Conservation (phyloP, 345 rosid genomes). For the Eucalyptus victrix region DNA sequence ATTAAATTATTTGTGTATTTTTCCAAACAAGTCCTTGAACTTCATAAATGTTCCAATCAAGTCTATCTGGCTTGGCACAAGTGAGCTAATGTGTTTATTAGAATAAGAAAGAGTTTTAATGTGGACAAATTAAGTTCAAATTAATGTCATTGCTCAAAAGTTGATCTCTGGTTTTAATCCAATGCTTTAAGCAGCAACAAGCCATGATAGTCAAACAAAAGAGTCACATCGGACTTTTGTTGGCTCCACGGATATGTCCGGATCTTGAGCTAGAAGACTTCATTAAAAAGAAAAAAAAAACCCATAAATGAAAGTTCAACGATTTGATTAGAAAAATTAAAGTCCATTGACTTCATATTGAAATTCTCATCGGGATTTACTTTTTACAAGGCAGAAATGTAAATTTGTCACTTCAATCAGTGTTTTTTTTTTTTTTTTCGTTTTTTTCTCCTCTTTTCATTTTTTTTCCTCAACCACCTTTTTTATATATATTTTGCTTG, state of each 20-base stretch:
- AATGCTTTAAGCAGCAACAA: not conserved
- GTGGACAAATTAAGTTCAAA: not conserved
- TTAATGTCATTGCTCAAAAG: not conserved
- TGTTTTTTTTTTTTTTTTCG: rapidly evolving
- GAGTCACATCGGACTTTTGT: not conserved
- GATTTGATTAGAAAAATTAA: too few species aligned
- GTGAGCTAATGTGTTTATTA: not conserved
- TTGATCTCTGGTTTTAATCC: not conserved
- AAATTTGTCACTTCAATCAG: too few species aligned
- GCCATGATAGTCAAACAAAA: not conserved
- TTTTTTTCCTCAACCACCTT: too few species aligned
- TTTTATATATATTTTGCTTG: not conserved
- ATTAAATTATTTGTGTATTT: not conserved
- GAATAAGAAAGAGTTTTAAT: not conserved
- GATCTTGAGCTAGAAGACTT: too few species aligned
- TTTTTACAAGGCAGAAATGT: too few species aligned
- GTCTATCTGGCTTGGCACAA: rapidly evolving
- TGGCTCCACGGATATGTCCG: too few species aligned
- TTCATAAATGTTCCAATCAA: not conserved
- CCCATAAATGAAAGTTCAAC: too few species aligned
- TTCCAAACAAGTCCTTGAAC: not conserved
- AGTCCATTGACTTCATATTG: too few species aligned
- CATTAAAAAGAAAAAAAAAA: too few species aligned
- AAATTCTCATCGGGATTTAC: too few species aligned
- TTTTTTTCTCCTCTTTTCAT: too few species aligned